phyloP scores from a whole-genome alignment of 139 green algal genomes.

The Coccomyxa sp. region DNA sequence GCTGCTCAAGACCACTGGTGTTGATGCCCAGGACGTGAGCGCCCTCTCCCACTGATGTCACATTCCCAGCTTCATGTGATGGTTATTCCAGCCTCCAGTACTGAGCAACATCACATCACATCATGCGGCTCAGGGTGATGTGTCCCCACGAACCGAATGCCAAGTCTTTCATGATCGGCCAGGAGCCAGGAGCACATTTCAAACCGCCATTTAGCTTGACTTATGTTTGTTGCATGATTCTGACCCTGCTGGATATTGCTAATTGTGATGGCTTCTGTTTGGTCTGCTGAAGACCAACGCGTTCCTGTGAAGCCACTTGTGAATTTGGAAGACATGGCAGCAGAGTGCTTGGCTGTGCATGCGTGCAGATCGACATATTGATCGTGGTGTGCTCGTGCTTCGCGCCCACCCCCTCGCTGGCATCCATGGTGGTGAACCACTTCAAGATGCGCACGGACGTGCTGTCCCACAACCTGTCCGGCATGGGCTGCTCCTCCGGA shows the following conservation, averaged over 20 bases:
- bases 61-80: not conserved
- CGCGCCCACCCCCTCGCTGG: conserved; percentile 72
- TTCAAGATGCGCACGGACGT: conserved; percentile 68
- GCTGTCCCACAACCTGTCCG: conserved; percentile 86
- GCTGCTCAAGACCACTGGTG: conserved; percentile 43
- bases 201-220: too few relatives aligned
- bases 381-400: conserved; percentile 77
- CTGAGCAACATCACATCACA: not conserved
- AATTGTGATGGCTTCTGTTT: too few relatives aligned
- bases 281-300: too few relatives aligned
- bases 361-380: conserved; percentile 52
- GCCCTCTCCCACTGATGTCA: not conserved
- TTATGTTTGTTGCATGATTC: too few relatives aligned
- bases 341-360: not conserved
- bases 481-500: conserved; percentile 88
- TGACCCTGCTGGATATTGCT: too few relatives aligned
- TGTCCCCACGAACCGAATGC: not conserved
- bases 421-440: conserved; percentile 75
- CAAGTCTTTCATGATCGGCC: too few relatives aligned
- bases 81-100: not conserved
- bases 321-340: not conserved
- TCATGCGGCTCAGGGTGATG: not conserved
- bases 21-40: conserved; percentile 8
- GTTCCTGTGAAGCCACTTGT: too few relatives aligned
- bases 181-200: too few relatives aligned